Conservation (phyloP, 1,284 basidiomycete genomes). For the Papiliotrema flavescens region DNA sequence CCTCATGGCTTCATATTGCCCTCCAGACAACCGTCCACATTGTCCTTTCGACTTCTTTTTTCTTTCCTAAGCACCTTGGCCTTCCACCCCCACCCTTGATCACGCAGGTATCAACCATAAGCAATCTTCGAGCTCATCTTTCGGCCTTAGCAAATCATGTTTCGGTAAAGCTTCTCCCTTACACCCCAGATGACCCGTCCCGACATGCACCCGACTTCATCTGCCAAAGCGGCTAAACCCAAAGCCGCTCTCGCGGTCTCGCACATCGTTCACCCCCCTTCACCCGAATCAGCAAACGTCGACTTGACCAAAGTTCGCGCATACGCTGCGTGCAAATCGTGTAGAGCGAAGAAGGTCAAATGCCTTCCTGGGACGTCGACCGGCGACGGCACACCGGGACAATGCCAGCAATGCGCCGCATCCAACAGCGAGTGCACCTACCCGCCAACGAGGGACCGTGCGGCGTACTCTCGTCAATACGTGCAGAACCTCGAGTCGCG, state of each 20-base stretch:
- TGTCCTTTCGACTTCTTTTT: too few species aligned
- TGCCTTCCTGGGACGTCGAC: conserved; percentile 29
- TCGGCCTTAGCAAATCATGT: too few species aligned
- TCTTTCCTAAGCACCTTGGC: too few species aligned
- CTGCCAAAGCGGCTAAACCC: background rate
- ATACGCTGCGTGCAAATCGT: conserved; percentile 40
- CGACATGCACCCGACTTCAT: background rate
- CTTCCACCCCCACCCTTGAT: too few species aligned
- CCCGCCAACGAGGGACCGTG: conserved; percentile 43
- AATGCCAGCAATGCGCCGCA: conserved; percentile 42
- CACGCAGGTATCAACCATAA: too few species aligned
- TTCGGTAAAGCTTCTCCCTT: too few species aligned
- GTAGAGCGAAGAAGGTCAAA: conserved; percentile 44
- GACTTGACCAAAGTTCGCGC: conserved; percentile 40
- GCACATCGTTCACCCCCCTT: background rate
- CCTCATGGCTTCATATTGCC: too few species aligned
- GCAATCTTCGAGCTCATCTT: too few species aligned
- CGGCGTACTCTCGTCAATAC: conserved; percentile 45
- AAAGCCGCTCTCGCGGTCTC: background rate
- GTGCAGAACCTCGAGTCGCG: conserved; percentile 44
- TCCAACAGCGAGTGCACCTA: conserved; percentile 41
- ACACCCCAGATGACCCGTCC: too few species aligned
- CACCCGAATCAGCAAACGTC: background rate
- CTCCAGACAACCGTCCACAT: too few species aligned
- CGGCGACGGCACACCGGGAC: conserved; percentile 8